Conservation (phyloP, 331 rosid species). For the Pyrus hybrid region DNA sequence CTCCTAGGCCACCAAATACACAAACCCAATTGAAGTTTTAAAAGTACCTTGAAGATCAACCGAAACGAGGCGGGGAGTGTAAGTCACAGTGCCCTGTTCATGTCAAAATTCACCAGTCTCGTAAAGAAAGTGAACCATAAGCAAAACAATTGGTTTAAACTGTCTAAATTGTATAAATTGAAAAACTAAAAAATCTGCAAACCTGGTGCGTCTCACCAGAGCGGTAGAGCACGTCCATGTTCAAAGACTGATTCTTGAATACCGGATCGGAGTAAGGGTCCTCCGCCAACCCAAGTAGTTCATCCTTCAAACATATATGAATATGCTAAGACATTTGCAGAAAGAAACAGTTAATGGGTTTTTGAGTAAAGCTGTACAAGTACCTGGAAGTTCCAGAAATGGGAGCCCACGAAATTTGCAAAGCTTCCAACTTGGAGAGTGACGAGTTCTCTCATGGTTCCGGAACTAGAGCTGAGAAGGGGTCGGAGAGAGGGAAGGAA, state of each 20-base stretch:
- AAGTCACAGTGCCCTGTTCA: constrained; percentile 64
- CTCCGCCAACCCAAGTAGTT: constrained; percentile 58
- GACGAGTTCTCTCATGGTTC: constrained; percentile 70
- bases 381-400: constrained; percentile 98
- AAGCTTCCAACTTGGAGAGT: constrained; percentile 77
- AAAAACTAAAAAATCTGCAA: background rate
- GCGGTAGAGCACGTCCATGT: constrained; percentile 89
- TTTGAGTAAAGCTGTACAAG: background rate
- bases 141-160: background rate
- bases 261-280: constrained; percentile 55
- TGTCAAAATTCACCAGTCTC: background rate
- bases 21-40: background rate
- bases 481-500: background rate
- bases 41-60: constrained; percentile 64
- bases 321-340: background rate
- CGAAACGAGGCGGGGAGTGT: constrained; percentile 82
- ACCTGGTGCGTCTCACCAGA: constrained; percentile 80
- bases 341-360: background rate
- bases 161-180: background rate
- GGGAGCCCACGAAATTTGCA: constrained; percentile 81
- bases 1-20: background rate
- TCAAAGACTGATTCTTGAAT: constrained; percentile 54
- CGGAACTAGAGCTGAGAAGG: background rate
- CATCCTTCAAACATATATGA: constrained; percentile 47
- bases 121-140: background rate